phyloP scores from a whole-genome alignment of 1,284 basidiomycete species.

The Cystobasidium sp. region DNA sequence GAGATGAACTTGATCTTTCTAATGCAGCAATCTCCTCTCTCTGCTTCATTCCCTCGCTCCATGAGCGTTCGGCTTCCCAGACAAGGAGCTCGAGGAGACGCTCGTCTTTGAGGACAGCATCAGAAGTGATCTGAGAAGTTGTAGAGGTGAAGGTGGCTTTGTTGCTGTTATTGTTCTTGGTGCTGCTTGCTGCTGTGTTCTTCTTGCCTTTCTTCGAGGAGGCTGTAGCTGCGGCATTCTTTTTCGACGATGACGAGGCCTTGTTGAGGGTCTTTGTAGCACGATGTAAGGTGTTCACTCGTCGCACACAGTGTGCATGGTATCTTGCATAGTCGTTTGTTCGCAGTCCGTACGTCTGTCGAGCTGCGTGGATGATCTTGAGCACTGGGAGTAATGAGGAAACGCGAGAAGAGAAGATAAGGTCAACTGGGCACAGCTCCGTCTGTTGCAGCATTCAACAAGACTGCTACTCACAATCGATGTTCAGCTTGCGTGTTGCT shows the following conservation, averaged over 20 bases:
- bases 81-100: constrained; percentile 68
- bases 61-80: constrained; percentile 63
- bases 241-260: constrained; percentile 49
- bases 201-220: constrained; percentile 42
- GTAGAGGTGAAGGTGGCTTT: constrained; percentile 65
- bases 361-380: constrained; percentile 48
- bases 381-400: constrained; percentile 44
- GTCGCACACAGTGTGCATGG: constrained; percentile 16
- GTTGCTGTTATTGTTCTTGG: background rate
- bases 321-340: constrained; percentile 51
- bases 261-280: constrained; percentile 33
- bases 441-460: background rate
- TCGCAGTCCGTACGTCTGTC: constrained; percentile 51
- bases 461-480: constrained; percentile 3
- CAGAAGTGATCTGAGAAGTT: constrained; percentile 57
- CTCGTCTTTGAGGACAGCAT: constrained; percentile 42
- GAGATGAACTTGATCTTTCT: constrained; percentile 31
- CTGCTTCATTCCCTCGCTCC: constrained; percentile 48
- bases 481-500: constrained; percentile 1
- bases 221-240: constrained; percentile 40
- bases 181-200: background rate
- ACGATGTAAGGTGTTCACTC: constrained; percentile 22
- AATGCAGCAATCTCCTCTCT: constrained; percentile 32
- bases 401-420: background rate
- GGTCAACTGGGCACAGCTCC: background rate